phyloP scores from a whole-genome alignment of 495 filamentous ascomycete genomes.

The Hypoxylon perforatum region DNA sequence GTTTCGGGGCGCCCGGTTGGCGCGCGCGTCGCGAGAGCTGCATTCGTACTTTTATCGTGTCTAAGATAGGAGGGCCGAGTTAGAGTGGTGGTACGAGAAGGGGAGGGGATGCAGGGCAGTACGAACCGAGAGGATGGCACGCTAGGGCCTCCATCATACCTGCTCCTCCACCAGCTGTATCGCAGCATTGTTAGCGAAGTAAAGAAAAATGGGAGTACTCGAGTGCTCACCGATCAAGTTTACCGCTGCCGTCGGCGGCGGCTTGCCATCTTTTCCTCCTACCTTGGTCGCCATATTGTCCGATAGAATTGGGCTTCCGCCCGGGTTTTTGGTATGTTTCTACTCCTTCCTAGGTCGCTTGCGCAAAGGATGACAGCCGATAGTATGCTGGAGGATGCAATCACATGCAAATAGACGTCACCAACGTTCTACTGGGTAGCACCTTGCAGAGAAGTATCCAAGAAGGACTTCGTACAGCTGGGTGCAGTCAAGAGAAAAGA shows the following conservation, averaged over 20 bases:
- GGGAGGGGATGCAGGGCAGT: background rate
- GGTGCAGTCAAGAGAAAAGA: constrained; percentile 7
- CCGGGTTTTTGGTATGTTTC: constrained; percentile 11
- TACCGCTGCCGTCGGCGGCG: constrained; percentile 85
- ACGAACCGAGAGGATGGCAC: constrained; percentile 92
- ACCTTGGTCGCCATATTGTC: constrained; percentile 54
- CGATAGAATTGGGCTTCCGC: constrained; percentile 30
- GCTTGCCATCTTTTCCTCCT: constrained; percentile 74
- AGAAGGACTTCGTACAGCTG: background rate
- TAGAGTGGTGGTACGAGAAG: constrained; percentile 9
- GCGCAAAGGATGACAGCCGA: background rate
- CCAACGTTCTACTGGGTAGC: constrained; percentile 7
- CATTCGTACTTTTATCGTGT: constrained; percentile 99
- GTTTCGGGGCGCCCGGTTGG: constrained; percentile 81
- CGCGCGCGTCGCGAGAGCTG: constrained; percentile 90
- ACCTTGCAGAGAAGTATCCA: constrained; percentile 7
- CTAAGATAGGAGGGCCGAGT: constrained; percentile 51
- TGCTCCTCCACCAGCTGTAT: constrained; percentile 90
- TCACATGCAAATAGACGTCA: constrained; percentile 35
- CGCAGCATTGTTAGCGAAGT: constrained; percentile 40
- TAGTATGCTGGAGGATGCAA: background rate
- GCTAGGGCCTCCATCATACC: constrained; percentile 99
- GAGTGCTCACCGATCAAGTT: constrained; percentile 85
- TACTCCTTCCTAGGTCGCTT: background rate
- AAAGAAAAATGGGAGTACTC: background rate